Base-by-base conservation (phyloP, 805 yeast genomes). In the Barnettozyma wickerhamii region DNA sequence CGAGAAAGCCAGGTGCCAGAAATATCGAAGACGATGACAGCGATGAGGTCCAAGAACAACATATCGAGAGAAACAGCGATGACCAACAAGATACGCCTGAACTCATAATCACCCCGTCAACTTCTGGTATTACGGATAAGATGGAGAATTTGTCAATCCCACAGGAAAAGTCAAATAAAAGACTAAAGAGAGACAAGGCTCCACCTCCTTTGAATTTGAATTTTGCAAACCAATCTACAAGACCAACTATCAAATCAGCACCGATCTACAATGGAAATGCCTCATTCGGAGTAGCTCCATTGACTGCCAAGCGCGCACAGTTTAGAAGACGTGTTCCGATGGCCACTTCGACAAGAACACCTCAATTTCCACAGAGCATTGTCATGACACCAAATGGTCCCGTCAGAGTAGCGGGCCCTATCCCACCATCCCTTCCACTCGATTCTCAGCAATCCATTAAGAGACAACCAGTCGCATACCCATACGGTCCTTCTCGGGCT, bases 201-300 rank as follows among this genome's bases (percentile, higher is more conserved):
- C 65, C 65, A 12, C 51, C 63, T 3, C 64, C 64, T 3, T 43
- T 61, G 26, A 54, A 56, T 24, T 33, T 61, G 7, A 34, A 49
- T 3, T 18, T 42, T 1, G 47, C 48, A 2, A 37, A 49, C 1
- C 19, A 41, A 0, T 42, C 51, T 4, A 50, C 47, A 23, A 47
- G 45, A 15, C 64, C 63, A 18, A 40, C 46, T 7, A 60, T 61
- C 36, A 60, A 55, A 34, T 58, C 64, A 3, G 65, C 65, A 13
- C 65, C 65, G 13, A 55, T 59, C n/a, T 55, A 52, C 34, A 41
- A 46, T 21, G 18, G 40, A 29, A 37, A 38, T 6, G 45, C 47
- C 19, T 45, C 33, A 2, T 43, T 45, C 30, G 42, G 35, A 7
- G 20, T 40, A 27, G 46, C 47, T 2, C 52, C 51, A 19, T 40